Conservation (phyloP, 2,329 filamentous ascomycete genomes). For the Raffaelea ambrosiae region DNA sequence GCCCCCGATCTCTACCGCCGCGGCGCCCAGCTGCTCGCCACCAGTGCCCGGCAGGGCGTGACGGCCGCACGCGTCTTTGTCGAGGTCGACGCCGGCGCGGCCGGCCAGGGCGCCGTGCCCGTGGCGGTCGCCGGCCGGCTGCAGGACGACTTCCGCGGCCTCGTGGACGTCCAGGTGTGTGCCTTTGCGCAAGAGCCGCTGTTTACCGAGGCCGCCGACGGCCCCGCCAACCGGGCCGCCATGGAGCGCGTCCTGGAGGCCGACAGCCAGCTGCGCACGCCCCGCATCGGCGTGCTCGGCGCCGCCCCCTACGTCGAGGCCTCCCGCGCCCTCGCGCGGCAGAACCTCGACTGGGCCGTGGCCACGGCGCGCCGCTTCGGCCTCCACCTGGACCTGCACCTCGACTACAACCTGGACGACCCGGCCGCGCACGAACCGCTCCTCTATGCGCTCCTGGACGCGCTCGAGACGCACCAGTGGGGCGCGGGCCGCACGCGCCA, state of each 20-base stretch:
- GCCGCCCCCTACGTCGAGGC: conserved; percentile 64
- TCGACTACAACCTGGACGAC: conserved; percentile 58
- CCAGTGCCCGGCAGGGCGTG: conserved; percentile 56
- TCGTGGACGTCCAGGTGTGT: conserved; percentile 57
- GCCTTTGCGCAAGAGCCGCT: conserved; percentile 64
- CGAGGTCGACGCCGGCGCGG: conserved; percentile 57
- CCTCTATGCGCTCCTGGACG: conserved; percentile 44
- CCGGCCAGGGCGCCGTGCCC: conserved; percentile 17
- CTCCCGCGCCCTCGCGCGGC: conserved; percentile 32
- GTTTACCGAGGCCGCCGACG: too few relatives aligned
- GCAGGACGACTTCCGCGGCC: conserved; percentile 41
- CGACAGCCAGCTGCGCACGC: conserved; percentile 2
- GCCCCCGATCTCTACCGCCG: conserved; percentile 53
- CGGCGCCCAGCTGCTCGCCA: conserved; percentile 56
- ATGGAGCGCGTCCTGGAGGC: conserved; percentile 23
- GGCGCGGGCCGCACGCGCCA: conserved; percentile 17
- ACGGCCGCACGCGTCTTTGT: conserved; percentile 64
- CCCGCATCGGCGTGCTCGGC: conserved; percentile 50
- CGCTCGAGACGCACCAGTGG: conserved; percentile 44
- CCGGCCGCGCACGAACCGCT: conserved; percentile 28
- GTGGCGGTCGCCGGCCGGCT: conserved; percentile 47
- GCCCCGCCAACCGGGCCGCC: conserved; percentile 45
- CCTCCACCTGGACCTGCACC: conserved; percentile 60
- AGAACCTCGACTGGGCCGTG: conserved; percentile 58
- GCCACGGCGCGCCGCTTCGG: conserved; percentile 37